phyloP scores from a whole-genome alignment of 768 basidiomycete genomes.

The Lyophyllum decastes region DNA sequence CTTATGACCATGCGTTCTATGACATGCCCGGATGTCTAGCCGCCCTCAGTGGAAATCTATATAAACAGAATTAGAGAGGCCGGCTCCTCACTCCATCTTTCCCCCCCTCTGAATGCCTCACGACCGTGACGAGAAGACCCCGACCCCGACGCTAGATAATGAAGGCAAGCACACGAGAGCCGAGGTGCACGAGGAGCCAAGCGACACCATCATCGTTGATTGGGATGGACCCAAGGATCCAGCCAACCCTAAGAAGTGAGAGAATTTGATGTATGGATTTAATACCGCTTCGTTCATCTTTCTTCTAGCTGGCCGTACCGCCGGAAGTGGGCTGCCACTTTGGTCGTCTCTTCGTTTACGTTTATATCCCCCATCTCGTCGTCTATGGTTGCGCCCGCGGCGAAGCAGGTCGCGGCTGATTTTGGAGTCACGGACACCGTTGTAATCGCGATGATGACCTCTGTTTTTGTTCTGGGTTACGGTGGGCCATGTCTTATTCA shows the following conservation, averaged over 20 bases:
- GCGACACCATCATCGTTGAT: conserved; percentile 42
- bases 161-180: not conserved
- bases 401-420: conserved; percentile 45
- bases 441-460: conserved; percentile 57
- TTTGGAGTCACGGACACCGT: conserved; percentile 56
- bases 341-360: conserved; percentile 67
- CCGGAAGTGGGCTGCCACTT: conserved; percentile 65
- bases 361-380: conserved; percentile 73
- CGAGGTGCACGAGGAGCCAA: not conserved
- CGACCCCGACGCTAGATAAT: not conserved
- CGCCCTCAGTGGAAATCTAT: not conserved
- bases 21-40: not conserved
- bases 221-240: conserved; percentile 68
- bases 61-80: not conserved
- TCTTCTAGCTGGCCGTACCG: conserved; percentile 52
- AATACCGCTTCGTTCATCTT: not conserved
- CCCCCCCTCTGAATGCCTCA: conserved; percentile 3
- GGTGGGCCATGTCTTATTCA: conserved; percentile 36
- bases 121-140: conserved; percentile 2
- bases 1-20: not conserved
- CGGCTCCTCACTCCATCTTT: not conserved
- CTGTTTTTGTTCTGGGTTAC: conserved; percentile 54
- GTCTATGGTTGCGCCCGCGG: conserved; percentile 73
- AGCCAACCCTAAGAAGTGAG: conserved; percentile 58
- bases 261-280: conserved; percentile 2